phyloP scores from a whole-genome alignment of 306 rosid genomes.

The Luffa acutangula region DNA sequence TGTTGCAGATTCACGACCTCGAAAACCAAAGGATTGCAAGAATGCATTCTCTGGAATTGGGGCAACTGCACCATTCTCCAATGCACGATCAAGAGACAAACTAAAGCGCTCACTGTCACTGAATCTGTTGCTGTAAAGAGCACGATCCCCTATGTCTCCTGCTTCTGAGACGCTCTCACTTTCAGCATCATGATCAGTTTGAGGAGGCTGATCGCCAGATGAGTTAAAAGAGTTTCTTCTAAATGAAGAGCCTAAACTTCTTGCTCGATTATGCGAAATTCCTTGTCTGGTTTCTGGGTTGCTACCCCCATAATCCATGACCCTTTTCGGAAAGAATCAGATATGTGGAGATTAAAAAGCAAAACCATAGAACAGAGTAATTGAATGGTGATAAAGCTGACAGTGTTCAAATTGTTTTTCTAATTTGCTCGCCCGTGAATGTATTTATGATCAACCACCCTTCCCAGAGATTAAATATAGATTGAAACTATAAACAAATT shows the following conservation, averaged over 20 bases:
- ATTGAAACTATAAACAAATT: not conserved
- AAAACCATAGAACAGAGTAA: not conserved
- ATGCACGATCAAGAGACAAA: slow-evolving; percentile 28
- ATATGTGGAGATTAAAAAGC: not conserved
- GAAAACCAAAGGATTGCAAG: slow-evolving; percentile 17
- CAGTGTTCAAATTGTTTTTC: not conserved
- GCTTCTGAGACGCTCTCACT: slow-evolving; percentile 62
- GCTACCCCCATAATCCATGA: slow-evolving; percentile 24
- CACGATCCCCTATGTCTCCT: slow-evolving; percentile 86
- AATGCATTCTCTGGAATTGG: slow-evolving; percentile 23
- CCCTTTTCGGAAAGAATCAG: not conserved
- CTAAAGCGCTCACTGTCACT: slow-evolving; percentile 32
- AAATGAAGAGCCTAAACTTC: slow-evolving; percentile 34
- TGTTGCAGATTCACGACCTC: slow-evolving; percentile 6
- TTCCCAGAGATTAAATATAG: not conserved
- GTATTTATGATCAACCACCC: not conserved
- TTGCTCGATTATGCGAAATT: slow-evolving; percentile 17
- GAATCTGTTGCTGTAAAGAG: slow-evolving; percentile 40
- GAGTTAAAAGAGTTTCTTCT: slow-evolving; percentile 48
- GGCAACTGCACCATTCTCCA: slow-evolving; percentile 32
- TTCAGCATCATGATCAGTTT: slow-evolving; percentile 27
- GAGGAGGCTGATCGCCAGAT: slow-evolving; percentile 22
- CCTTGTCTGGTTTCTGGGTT: slow-evolving; percentile 13
- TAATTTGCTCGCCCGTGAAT: not conserved
- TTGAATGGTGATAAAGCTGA: not conserved